Percentiles rank a stretch among this genome's conserved stretches.
Conservation (phyloP, 768 basidiomycete genomes). For the Phaeotremella fagi region DNA sequence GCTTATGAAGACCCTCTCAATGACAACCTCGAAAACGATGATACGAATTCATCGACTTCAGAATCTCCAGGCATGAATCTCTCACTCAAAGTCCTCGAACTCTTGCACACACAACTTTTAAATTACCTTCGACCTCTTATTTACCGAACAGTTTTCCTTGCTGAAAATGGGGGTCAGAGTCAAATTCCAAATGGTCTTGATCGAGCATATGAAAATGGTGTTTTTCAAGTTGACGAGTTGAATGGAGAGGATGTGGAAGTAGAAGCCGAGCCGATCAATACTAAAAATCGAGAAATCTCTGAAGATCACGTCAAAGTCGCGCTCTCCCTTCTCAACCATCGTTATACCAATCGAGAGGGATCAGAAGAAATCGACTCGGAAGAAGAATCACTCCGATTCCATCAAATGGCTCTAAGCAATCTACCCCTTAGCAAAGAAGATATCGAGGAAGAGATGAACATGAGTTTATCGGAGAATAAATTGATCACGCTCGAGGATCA, state of each 20-base stretch:
- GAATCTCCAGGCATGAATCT: too few species aligned
- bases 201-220: background rate
- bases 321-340: background rate
- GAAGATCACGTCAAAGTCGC: background rate
- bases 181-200: background rate
- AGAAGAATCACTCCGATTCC: background rate
- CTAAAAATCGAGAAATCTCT: background rate
- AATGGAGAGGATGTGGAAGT: background rate
- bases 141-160: constrained; percentile 10
- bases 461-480: too few species aligned
- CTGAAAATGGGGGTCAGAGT: constrained; percentile 3
- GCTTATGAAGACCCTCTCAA: background rate
- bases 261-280: background rate
- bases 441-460: constrained; percentile 3
- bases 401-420: background rate
- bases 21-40: background rate
- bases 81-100: constrained; percentile 7
- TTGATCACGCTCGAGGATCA: constrained; percentile 10
- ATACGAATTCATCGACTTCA: too few species aligned
- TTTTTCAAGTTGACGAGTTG: background rate
- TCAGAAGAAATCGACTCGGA: too few species aligned
- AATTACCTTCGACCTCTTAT: constrained; percentile 5
- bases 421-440: background rate
- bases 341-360: too few species aligned
- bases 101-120: constrained; percentile 6